phyloP scores from a whole-genome alignment of 106 monocot genomes.

The Vanilla planifolia region DNA sequence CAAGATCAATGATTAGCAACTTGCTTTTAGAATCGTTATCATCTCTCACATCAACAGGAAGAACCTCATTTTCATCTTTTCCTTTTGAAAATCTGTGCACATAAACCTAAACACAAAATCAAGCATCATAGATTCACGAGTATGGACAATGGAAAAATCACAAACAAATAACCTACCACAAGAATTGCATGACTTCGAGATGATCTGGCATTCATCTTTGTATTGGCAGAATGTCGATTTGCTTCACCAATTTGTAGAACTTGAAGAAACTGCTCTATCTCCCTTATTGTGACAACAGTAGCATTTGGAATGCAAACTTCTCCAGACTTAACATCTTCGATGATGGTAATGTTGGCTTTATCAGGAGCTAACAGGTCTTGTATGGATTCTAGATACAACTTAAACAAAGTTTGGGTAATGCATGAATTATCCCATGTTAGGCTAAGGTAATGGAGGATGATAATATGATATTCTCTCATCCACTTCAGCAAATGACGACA shows the following conservation, averaged over 20 bases:
- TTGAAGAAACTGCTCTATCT: slow-evolving; percentile 3
- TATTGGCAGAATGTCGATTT: slow-evolving; percentile 9
- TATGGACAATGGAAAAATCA: neutral
- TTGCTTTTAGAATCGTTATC: slow-evolving; percentile 39
- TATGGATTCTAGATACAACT: slow-evolving; percentile 11
- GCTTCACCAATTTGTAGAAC: slow-evolving; percentile 5
- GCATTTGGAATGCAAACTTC: slow-evolving; percentile 6
- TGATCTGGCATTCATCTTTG: slow-evolving; percentile 8
- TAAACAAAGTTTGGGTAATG: neutral
- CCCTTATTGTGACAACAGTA: slow-evolving; percentile 5
- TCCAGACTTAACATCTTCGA: slow-evolving; percentile 6
- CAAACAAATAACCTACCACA: neutral
- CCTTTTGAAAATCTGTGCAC: slow-evolving; percentile 31
- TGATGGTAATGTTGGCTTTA: slow-evolving; percentile 3
- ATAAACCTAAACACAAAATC: slow-evolving; percentile 50
- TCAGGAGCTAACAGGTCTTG: slow-evolving; percentile 9
- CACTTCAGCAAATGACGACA: neutral
- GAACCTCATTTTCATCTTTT: slow-evolving; percentile 27
- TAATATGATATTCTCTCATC: neutral
- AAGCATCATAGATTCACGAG: slow-evolving; percentile 4
- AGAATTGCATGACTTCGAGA: slow-evolving; percentile 12
- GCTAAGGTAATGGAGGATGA: neutral
- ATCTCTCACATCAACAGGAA: slow-evolving; percentile 6
- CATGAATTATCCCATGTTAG: neutral
- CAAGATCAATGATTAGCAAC: slow-evolving; percentile 66